phyloP scores from a whole-genome alignment of 768 basidiomycete genomes.

The Amanita polypyramis region DNA sequence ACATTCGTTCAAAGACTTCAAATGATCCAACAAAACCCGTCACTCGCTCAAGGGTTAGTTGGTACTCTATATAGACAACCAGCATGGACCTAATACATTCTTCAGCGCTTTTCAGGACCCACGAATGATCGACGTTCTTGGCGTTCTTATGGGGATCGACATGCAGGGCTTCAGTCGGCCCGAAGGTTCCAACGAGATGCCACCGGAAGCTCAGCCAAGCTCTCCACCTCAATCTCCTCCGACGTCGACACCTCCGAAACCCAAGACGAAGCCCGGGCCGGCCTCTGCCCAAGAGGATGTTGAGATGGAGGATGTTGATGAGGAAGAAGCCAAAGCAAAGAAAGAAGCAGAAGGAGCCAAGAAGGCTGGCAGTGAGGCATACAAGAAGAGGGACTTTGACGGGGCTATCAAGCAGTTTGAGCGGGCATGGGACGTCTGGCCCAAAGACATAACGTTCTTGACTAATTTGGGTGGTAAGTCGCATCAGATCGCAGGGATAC shows the following conservation, averaged over 20 bases:
- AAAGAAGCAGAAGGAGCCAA: conserved; percentile 74
- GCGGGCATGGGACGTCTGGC: conserved; percentile 88
- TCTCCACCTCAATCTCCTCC: conserved; percentile 30
- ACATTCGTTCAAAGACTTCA: conserved; percentile 69
- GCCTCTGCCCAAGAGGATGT: conserved; percentile 42
- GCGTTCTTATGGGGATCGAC: conserved; percentile 89
- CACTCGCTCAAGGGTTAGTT: conserved; percentile 45
- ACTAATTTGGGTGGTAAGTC: conserved; percentile 76
- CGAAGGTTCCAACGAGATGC: conserved; percentile 75
- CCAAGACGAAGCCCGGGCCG: conserved; percentile 25
- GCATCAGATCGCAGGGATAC: neutral
- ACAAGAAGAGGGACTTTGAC: conserved; percentile 79
- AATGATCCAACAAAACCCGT: conserved; percentile 59
- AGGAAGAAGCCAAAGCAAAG: conserved; percentile 64
- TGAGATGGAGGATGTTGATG: conserved; percentile 58
- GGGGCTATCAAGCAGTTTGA: conserved; percentile 67
- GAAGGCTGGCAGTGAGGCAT: conserved; percentile 65
- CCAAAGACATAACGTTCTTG: conserved; percentile 88
- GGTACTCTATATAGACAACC: neutral
- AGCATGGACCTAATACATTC: neutral
- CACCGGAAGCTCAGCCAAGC: conserved; percentile 38
- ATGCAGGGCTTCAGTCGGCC: conserved; percentile 78
- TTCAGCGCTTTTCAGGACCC: conserved; percentile 64
- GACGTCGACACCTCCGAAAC: conserved; percentile 28
- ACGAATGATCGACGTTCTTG: conserved; percentile 89